Percentiles rank a stretch among this genome's conserved stretches.
Conservation (phyloP, 2,329 filamentous ascomycete genomes). For the Epichloe coenophiala region DNA sequence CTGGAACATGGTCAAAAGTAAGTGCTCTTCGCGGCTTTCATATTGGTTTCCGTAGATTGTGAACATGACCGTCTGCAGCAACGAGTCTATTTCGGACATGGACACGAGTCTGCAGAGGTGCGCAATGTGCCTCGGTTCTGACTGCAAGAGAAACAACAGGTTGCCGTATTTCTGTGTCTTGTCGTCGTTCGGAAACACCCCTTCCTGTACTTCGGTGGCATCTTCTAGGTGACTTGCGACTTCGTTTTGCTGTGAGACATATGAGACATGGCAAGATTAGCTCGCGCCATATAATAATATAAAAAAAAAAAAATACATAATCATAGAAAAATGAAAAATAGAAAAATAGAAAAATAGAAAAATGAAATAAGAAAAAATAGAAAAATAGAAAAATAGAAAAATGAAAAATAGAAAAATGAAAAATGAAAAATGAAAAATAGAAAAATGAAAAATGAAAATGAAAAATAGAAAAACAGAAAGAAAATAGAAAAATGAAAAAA, state of each 20-base stretch:
- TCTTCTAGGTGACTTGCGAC: conserved; percentile 97
- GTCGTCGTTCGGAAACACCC: conserved; percentile 91
- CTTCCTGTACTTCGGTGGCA: conserved; percentile 78
- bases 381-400: no score
- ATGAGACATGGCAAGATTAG: not conserved
- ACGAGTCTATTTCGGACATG: conserved; percentile 94
- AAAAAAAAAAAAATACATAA: no score
- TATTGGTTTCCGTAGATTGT: conserved; percentile 99
- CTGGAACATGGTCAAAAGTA: conserved; percentile 97
- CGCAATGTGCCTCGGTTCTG: conserved; percentile 89
- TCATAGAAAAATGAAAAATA: no score
- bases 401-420: no score
- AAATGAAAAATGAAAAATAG: no score
- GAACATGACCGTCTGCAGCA: conserved; percentile 99
- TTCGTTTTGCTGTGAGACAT: conserved; percentile 85
- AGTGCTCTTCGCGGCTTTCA: conserved; percentile 94
- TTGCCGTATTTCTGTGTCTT: conserved; percentile 99
- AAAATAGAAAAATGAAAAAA: no score
- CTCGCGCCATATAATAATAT: conserved; percentile 11
- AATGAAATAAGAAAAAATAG: no score
- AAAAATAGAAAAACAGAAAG: no score
- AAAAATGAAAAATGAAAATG: no score
- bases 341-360: no score
- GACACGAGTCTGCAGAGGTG: conserved; percentile 91
- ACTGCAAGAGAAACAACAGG: conserved; percentile 84